These are phyloP conservation scores for Cutaneotrichosporon arboriforme DNA, from an alignment of 1,284 basidiomycete species.

Conservation along the genomic window DNA sequence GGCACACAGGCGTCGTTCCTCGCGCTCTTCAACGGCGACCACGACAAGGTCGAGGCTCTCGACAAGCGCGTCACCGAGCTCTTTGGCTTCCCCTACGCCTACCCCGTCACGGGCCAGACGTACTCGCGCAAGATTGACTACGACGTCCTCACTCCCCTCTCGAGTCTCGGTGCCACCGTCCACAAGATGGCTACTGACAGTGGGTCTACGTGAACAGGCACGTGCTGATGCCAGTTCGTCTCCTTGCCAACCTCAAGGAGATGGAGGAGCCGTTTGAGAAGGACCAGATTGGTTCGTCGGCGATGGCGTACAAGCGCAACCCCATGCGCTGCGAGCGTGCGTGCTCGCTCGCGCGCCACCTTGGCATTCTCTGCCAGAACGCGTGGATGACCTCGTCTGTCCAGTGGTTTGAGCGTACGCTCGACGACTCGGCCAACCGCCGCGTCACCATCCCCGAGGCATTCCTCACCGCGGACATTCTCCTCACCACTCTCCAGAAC, in stretches of 20 bases:
- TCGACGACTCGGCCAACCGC: slow-evolving; percentile 96
- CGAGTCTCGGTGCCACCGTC: slow-evolving; percentile 88
- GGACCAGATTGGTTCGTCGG: slow-evolving; percentile 92
- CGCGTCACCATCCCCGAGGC: slow-evolving; percentile 94
- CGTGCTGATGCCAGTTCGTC: slow-evolving; percentile 52
- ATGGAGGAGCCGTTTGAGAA: slow-evolving; percentile 99
- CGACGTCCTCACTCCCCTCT: slow-evolving; percentile 83
- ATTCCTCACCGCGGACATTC: slow-evolving; percentile 94
- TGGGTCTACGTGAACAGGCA: slow-evolving; percentile 21
- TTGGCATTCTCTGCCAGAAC: slow-evolving; percentile 90
- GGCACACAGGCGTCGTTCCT: slow-evolving; percentile 97
- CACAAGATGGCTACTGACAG: slow-evolving; percentile 96
- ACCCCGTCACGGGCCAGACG: slow-evolving; percentile 97
- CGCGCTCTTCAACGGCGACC: slow-evolving; percentile 89
- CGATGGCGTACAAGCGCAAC: slow-evolving; percentile 99
- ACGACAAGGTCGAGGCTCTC: slow-evolving; percentile 86
- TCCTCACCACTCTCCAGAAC: slow-evolving; percentile 92
- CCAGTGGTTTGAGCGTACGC: slow-evolving; percentile 94
- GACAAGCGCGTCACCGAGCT: slow-evolving; percentile 85
- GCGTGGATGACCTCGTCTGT: slow-evolving; percentile 84
- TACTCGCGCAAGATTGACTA: slow-evolving; percentile 97
- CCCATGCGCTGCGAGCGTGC: slow-evolving; percentile 98
- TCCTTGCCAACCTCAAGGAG: slow-evolving; percentile 94
- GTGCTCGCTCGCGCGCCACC: slow-evolving; percentile 86
- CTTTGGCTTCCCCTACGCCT: slow-evolving; percentile 86